phyloP scores from a whole-genome alignment of 306 rosid species.

The Arachis hypogaea region DNA sequence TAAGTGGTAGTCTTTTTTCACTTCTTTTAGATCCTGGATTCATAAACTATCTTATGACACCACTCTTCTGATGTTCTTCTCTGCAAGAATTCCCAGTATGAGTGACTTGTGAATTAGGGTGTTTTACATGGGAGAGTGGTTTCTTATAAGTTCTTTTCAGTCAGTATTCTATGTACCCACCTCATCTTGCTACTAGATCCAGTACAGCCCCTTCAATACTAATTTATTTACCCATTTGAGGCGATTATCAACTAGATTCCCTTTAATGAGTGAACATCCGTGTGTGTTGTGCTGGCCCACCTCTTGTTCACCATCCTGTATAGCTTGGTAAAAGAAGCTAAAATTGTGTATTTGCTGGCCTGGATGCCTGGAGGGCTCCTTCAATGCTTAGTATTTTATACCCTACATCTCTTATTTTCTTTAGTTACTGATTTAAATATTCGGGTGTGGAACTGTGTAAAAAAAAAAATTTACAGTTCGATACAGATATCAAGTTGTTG shows the following conservation, averaged over 20 bases:
- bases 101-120: constrained; percentile 25
- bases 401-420: constrained; percentile 56
- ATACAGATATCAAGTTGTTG: constrained; percentile 81
- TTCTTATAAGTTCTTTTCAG: constrained; percentile 27
- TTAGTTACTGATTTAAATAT: constrained; percentile 79
- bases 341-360: constrained; percentile 39
- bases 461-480: constrained; percentile 71
- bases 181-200: constrained; percentile 27
- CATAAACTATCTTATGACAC: constrained; percentile 5
- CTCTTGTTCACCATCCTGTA: constrained; percentile 37
- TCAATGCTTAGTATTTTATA: constrained; percentile 59
- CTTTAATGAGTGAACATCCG: constrained; percentile 18
- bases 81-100: constrained; percentile 39
- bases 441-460: constrained; percentile 82
- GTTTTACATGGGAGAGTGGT: constrained; percentile 3
- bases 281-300: constrained; percentile 38
- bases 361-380: constrained; percentile 51
- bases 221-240: constrained; percentile 30
- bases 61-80: constrained; percentile 16
- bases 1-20: constrained; percentile 14
- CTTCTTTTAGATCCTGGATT: not conserved
- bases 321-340: constrained; percentile 9
- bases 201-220: constrained; percentile 25
- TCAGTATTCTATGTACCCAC: constrained; percentile 25
- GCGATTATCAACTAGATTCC: constrained; percentile 35